phyloP scores from a whole-genome alignment of 2,329 filamentous ascomycete genomes.

The Penicillium polonicum region DNA sequence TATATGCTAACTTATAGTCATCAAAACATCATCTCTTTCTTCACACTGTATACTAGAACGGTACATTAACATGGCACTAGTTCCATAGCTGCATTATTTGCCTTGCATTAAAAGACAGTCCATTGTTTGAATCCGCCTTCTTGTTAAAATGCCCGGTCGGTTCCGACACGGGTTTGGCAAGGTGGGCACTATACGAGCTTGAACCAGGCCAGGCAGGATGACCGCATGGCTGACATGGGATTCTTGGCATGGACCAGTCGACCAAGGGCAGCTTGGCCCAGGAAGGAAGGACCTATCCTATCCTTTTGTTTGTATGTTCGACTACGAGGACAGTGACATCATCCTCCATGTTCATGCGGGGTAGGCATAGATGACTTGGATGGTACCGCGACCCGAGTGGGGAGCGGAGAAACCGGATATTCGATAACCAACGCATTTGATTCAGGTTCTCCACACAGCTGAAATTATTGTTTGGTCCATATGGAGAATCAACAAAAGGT shows the following conservation, averaged over 20 bases:
- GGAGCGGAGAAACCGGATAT: constrained; percentile 2
- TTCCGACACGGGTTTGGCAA: not conserved
- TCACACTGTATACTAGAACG: not conserved
- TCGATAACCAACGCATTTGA: constrained; percentile 4
- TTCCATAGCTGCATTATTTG: not conserved
- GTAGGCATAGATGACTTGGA: not conserved
- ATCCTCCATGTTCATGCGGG: constrained; percentile 3
- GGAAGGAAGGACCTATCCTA: too few relatives aligned
- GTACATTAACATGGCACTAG: not conserved
- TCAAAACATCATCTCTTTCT: not conserved
- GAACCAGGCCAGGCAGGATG: not conserved
- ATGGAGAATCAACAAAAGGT: constrained; percentile 9
- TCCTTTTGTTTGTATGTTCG: not conserved
- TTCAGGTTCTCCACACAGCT: constrained; percentile 7
- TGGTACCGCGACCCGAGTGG: not conserved
- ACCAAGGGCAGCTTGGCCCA: not conserved
- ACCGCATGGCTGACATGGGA: constrained; percentile 5
- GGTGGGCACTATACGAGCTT: constrained; percentile 8
- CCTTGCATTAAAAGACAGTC: not conserved
- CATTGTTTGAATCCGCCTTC: not conserved
- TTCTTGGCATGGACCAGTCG: constrained; percentile 5
- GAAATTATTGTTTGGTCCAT: constrained; percentile 8
- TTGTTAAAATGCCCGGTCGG: not conserved
- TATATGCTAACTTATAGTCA: not conserved
- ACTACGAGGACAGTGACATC: constrained; percentile 4